Evolutionary conservation across 2,329 filamentous ascomycete genomes (phyloP), one percentile per base, ranked within the genome.

Genomic region (Tolypocladium inflatum): DNA sequence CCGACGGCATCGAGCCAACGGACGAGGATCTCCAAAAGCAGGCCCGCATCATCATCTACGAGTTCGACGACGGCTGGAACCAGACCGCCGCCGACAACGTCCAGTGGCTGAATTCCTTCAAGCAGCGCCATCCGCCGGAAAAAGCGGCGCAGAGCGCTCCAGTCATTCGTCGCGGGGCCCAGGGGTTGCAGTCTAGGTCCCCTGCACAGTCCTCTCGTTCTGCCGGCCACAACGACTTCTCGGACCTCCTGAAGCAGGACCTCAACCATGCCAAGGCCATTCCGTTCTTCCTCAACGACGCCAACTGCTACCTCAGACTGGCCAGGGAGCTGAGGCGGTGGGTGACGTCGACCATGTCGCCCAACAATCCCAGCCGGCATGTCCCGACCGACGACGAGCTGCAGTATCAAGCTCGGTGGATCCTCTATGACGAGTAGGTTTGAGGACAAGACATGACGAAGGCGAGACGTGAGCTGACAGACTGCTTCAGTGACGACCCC

Each of bases 381-480:
- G 71, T 80, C n/a, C 84, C 79, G 0, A 79, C 76, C 0, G 83
- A 86, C 61, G 76, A 80, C n/a, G 83, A 86, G 64, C 70, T 87
- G n/a, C 80, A 84, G 65, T 80, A 84, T 61, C 84, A 86, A 65
- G 82, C 83, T 2, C 77, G 83, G 21, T 86, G 82, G 80, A 78
- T 86, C 41, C 70, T 85, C 0, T 86, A 84, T 59, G 82, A 86
- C 57, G 82, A 84, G 77, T 84, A 70, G 70, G 80, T 74, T 37
- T 15, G 30, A n/a, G n/a, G 17, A 4, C 17, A 5, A 21, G 21
- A 26, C 15, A 13, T 26, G 5, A 10, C 7, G 23, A 48, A 17
- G 15, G 8, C 7, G 45, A 19, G 13, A 30, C 15, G 10, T 48
- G 15, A 30, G 45, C 45, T 48, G 23, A 48, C 21, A 17, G 38